These are phyloP conservation scores for Botrytis elliptica DNA, from an alignment of 2,329 filamentous ascomycete genomes.

Conservation along the genomic window DNA sequence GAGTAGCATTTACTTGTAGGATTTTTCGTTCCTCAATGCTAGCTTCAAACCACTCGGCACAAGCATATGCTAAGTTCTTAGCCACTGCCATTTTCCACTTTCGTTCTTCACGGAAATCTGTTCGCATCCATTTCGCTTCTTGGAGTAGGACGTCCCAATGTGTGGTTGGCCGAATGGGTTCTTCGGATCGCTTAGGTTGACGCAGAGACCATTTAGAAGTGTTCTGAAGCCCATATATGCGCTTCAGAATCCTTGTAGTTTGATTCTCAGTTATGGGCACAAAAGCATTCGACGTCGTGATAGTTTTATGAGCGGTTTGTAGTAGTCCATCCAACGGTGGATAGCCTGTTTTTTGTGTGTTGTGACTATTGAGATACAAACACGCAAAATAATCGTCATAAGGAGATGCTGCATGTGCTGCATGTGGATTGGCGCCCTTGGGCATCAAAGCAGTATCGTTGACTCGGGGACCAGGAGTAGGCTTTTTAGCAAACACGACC, in stretches of 20 bases:
- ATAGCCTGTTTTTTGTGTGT: constrained; percentile 61
- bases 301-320: constrained; percentile 80
- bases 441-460: constrained; percentile 27
- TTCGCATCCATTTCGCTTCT: constrained; percentile 98
- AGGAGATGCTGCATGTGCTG: constrained; percentile 22
- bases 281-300: constrained; percentile 81
- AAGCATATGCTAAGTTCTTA: constrained; percentile 76
- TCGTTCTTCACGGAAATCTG: constrained; percentile 88
- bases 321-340: constrained; percentile 69
- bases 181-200: constrained; percentile 79
- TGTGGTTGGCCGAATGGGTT: constrained; percentile 72
- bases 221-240: constrained; percentile 88
- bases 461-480: constrained; percentile 46
- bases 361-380: constrained; percentile 55
- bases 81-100: constrained; percentile 90
- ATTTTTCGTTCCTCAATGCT: constrained; percentile 59
- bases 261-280: constrained; percentile 82
- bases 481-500: constrained; percentile 74
- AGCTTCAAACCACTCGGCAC: constrained; percentile 75
- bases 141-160: constrained; percentile 86
- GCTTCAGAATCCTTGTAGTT: constrained; percentile 79
- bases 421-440: constrained; percentile 19
- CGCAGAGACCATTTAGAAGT: constrained; percentile 89
- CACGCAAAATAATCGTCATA: constrained; percentile 64
- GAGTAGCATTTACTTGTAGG: constrained; percentile 66